Evolutionary conservation across 805 yeast species (phyloP).

Genomic region (Candida arabinofermentans): DNA sequence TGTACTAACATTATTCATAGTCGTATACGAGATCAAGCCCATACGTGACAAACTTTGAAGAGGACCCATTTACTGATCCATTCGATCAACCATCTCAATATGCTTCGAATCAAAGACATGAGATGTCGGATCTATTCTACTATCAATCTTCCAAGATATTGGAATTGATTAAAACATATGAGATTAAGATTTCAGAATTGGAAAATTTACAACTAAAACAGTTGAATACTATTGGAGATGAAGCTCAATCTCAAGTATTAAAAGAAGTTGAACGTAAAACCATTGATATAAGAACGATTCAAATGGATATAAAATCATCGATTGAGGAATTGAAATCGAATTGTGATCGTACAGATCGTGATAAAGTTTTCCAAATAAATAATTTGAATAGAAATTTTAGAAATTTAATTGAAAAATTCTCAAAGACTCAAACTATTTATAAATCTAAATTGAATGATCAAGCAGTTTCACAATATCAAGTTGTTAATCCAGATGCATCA

Average conservation of each 20-base stretch:
- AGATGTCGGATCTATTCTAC: conserved; percentile 1
- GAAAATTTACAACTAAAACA: conserved; percentile 60
- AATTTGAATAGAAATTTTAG: conserved; percentile 76
- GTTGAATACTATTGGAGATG: conserved; percentile 60
- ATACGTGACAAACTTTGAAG: background rate
- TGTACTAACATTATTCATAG: background rate
- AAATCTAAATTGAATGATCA: conserved; percentile 73
- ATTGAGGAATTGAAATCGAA: conserved; percentile 69
- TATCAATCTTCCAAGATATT: conserved; percentile 1
- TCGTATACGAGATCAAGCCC: background rate
- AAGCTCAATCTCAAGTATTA: conserved; percentile 46
- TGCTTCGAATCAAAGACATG: background rate
- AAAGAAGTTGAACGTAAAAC: conserved; percentile 67
- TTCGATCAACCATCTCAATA: background rate
- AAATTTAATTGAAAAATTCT: conserved; percentile 75
- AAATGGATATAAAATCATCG: conserved; percentile 59
- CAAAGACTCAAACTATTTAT: conserved; percentile 75
- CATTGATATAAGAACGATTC: conserved; percentile 53
- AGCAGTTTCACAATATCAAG: conserved; percentile 83
- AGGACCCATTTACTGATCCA: conserved; percentile 1
- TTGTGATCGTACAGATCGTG: conserved; percentile 57
- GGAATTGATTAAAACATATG: conserved; percentile 35
- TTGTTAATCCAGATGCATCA: conserved; percentile 74
- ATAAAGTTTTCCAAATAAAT: conserved; percentile 84
- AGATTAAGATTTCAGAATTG: conserved; percentile 56